Evolutionary conservation across 2,329 filamentous ascomycete species (phyloP), one percentile per base, ranked within the genome.

Genomic region (Fusarium papillatum): DNA sequence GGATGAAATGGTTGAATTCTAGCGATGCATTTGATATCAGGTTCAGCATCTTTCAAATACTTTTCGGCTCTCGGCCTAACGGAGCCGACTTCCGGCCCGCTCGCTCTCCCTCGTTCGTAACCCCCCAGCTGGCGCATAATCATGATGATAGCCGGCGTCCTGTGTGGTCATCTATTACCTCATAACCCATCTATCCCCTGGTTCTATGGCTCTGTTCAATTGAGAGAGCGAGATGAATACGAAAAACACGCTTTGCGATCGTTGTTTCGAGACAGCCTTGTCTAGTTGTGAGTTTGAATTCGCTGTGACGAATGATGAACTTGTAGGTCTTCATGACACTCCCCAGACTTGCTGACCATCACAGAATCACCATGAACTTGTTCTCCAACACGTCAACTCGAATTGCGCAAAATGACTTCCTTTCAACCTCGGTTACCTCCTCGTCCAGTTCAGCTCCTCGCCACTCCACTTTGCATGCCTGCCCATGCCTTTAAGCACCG

Each of bases 51-150:
- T 41, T 53, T n/a, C 39, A 41, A 55, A 34, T 31, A n/a, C 53
- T 16, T 61, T 43, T 31, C 72, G 72, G 73, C 62, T 75, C 62
- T 75, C 73, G 73, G 73, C 50, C 13, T 5, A 14, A 60, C 26
- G 46, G 63, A 63, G 55, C 73, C 73, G 73, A 73, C 73, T 75
- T 74, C 62, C 68, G 65, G 38, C 39, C 57, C 39, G 62, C 64
- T 39, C 57, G 36, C 48, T 63, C 50, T 39, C 39, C 41, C 31
- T 43, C 31, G 24, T 46, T 43, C 43, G n/a, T 48, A 36, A 57
- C 31, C 39, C 59, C 50, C 61, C 57, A 55, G 53, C 57, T 50
- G 60, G 61, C 50, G 61, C 41, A 72, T 64, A 64, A 66, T 66
- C 68, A 71, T 76, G 66, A 65, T 76, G 63, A 72, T 71, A 59